Base-by-base conservation (phyloP, 2,329 filamentous ascomycete genomes). In the Fusarium concolor region DNA sequence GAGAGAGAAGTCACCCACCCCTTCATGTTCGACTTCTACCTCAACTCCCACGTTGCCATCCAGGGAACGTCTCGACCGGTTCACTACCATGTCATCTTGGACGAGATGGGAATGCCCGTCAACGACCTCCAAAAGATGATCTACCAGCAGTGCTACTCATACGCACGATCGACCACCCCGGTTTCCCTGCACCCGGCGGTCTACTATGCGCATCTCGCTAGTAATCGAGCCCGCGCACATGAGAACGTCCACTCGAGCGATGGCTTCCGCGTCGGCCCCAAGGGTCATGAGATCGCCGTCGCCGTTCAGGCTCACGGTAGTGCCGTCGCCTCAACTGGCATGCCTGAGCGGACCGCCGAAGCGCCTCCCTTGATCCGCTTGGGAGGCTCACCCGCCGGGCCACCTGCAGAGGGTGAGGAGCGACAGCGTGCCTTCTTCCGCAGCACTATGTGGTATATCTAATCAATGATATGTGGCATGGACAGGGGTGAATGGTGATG, bases 131-230 rank as follows among this genome's bases (percentile, higher is more conserved):
- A 97, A 74, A 90, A 90, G 56, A 91, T 98, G 87, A 91, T 98
- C 22, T 98, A 98, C 73, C 91, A 97, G 70, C 94, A 97, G 67
- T 97, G 91, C 43, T 99, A 97, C 79, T 93, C 97, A 56, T 99
- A 97, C 75, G 90, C 91, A 56, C 89, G 96, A 17, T 96, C 94
- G 0, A 98, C 94, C 0, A 98, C 95, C 0, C 93, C 96, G 0
- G 94, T 99, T 0, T 97, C 94, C 0, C 80, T 96, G 0, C 92
- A 90, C 69, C 96, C 96, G 0, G 94, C 96, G 0, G 91, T 98
- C 1, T 99, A 99, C 84, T 99, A 99, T 72, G 94, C 96, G 0
- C 96, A 99, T 79, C 80, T 99, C 67, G 94, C 94, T 33, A 91
- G 93, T 10, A 88, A 89, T 59, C 92, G 96, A 49, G 93, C 92